Percentiles rank a stretch among this genome's conserved stretches.
These are phyloP conservation scores for Cladosporium halotolerans DNA, from an alignment of 2,329 filamentous ascomycete genomes.

Conservation along the genomic window DNA sequence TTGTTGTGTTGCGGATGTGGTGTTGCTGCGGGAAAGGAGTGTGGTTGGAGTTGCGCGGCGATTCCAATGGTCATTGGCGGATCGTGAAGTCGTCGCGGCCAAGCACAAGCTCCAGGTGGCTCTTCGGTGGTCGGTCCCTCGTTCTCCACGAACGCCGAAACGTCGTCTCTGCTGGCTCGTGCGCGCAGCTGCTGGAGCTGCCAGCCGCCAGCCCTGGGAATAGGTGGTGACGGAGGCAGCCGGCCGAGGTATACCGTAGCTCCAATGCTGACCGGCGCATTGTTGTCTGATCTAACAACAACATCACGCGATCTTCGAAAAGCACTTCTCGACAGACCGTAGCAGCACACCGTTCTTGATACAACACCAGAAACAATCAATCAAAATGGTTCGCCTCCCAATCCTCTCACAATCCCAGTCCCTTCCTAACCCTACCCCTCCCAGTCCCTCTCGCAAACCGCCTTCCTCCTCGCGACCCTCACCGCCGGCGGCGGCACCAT, in stretches of 20 bases:
- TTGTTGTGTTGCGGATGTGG: slow-evolving; percentile 10
- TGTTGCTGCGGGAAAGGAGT: neutral
- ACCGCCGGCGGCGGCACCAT: slow-evolving; percentile 82
- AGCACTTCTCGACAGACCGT: too few relatives aligned
- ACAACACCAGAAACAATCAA: neutral
- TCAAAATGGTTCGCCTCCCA: neutral
- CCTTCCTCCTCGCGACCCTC: slow-evolving; percentile 70
- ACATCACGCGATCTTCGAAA: neutral
- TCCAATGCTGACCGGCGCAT: neutral
- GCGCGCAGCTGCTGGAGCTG: neutral
- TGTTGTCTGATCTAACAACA: neutral
- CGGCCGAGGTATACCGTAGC: neutral
- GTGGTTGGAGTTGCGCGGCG: neutral
- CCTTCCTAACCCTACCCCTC: neutral
- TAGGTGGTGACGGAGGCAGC: neutral
- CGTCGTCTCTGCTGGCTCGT: neutral
- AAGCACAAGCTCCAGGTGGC: slow-evolving; percentile 10
- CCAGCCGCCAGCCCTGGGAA: neutral
- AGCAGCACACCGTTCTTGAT: too few relatives aligned
- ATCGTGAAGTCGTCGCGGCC: neutral
- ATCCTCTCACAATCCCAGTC: too few relatives aligned
- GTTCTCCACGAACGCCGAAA: too few relatives aligned
- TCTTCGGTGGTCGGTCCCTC: neutral
- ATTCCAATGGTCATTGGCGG: neutral
- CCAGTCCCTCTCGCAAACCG: slow-evolving; percentile 42